Conservation (phyloP, 2,329 filamentous ascomycete species). For the Conoideocrella luteorostrata region DNA sequence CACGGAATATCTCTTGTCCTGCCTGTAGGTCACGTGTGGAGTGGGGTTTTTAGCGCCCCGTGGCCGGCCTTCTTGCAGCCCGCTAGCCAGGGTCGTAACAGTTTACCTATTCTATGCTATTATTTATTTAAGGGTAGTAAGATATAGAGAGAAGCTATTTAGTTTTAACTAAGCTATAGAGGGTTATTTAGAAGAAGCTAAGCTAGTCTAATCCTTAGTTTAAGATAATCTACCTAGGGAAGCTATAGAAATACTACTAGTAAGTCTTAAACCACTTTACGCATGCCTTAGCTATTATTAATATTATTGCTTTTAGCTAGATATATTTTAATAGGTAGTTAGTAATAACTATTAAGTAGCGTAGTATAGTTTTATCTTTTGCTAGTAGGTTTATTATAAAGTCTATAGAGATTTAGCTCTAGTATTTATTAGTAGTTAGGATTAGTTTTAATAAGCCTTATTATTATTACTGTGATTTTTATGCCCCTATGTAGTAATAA, state of each 20-base stretch:
- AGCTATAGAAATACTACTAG: slow-evolving; percentile 6
- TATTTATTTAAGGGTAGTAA: slow-evolving; percentile 6
- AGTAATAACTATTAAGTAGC: slow-evolving; percentile 8
- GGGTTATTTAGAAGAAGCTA: neutral
- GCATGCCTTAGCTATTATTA: slow-evolving; percentile 2
- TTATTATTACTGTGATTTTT: slow-evolving; percentile 2
- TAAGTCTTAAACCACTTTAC: neutral
- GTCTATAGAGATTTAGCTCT: slow-evolving; percentile 8
- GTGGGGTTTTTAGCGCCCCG: too few species aligned
- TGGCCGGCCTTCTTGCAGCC: too few species aligned
- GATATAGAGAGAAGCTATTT: slow-evolving; percentile 3
- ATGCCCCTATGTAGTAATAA: neutral
- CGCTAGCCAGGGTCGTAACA: too few species aligned
- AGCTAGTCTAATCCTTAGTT: neutral
- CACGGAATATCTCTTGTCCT: too few species aligned
- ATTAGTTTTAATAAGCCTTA: slow-evolving; percentile 3
- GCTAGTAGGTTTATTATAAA: slow-evolving; percentile 8
- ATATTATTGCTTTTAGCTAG: slow-evolving; percentile 5
- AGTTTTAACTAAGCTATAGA: slow-evolving; percentile 1
- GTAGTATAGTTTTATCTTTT: neutral
- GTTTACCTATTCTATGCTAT: neutral
- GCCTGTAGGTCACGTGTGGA: too few species aligned
- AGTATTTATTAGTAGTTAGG: neutral
- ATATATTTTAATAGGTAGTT: slow-evolving; percentile 5
- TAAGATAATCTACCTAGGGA: slow-evolving; percentile 3